A percentile compares a stretch with the other conserved stretches of the same genome.
phyloP scores from a whole-genome alignment of 495 filamentous ascomycete species.

The Lepidopterella palustris region DNA sequence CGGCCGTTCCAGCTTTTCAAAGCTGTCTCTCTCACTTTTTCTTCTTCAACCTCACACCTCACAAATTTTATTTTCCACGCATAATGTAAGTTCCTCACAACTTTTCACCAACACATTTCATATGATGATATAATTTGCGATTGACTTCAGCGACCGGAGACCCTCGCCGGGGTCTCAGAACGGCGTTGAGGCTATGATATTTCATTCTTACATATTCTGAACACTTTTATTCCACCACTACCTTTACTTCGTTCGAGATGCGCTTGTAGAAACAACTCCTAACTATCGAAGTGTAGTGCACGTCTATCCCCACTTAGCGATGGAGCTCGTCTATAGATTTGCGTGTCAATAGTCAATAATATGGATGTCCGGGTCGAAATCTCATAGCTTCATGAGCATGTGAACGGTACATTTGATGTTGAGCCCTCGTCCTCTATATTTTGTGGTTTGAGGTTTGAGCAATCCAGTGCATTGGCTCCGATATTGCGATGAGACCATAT shows the following conservation, averaged over 20 bases:
- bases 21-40: too few relatives aligned
- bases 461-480: too few relatives aligned
- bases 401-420: too few relatives aligned
- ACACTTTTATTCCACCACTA: constrained; percentile 3
- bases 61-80: neutral
- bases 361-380: too few relatives aligned
- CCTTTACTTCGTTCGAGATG: neutral
- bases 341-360: too few relatives aligned
- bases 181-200: constrained; percentile 69
- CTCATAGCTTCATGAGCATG: too few relatives aligned
- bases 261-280: neutral
- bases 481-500: too few relatives aligned
- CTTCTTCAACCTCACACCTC: neutral
- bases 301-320: too few relatives aligned
- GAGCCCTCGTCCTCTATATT: too few relatives aligned
- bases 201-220: constrained; percentile 99
- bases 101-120: constrained; percentile 24
- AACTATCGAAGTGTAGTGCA: neutral
- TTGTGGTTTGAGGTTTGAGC: too few relatives aligned
- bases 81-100: constrained; percentile 7
- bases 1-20: too few relatives aligned
- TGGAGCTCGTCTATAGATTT: too few relatives aligned
- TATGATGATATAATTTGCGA: constrained; percentile 99
- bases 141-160: constrained; percentile 71
- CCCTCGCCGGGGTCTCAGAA: constrained; percentile 82